Conservation (phyloP, 768 basidiomycete species). For the Leccinum boreale region DNA sequence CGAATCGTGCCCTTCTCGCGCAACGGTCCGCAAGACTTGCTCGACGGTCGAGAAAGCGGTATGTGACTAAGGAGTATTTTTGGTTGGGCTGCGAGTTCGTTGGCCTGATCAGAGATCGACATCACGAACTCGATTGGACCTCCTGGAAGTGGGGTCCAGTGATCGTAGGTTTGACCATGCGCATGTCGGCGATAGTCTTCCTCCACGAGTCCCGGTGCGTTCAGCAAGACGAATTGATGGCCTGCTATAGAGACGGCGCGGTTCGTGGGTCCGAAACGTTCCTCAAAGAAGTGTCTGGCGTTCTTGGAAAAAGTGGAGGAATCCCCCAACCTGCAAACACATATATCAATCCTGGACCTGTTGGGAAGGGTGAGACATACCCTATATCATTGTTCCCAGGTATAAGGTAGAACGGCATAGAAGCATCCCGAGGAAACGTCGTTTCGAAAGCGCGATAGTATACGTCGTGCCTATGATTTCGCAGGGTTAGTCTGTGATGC, state of each 20-base stretch:
- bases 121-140: slow-evolving; percentile 64
- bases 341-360: not conserved
- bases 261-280: slow-evolving; percentile 69
- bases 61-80: slow-evolving; percentile 81
- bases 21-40: slow-evolving; percentile 70
- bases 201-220: slow-evolving; percentile 78
- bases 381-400: slow-evolving; percentile 85
- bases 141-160: slow-evolving; percentile 51
- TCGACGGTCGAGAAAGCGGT: slow-evolving; percentile 73
- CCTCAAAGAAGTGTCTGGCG: slow-evolving; percentile 55
- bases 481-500: not conserved
- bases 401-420: slow-evolving; percentile 50
- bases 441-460: slow-evolving; percentile 61
- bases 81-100: slow-evolving; percentile 12
- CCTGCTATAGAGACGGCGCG: slow-evolving; percentile 59
- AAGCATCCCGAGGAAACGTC: slow-evolving; percentile 48
- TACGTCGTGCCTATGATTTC: slow-evolving; percentile 49
- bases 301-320: slow-evolving; percentile 48
- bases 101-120: slow-evolving; percentile 36
- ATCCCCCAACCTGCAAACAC: slow-evolving; percentile 48
- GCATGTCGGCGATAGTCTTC: slow-evolving; percentile 71
- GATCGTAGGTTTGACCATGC: slow-evolving; percentile 44
- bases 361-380: slow-evolving; percentile 31
- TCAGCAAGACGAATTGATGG: slow-evolving; percentile 68
- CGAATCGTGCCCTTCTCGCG: slow-evolving; percentile 72